Percentiles rank a stretch among this genome's conserved stretches.
Evolutionary conservation across 176 grass and related monocot genomes (phyloP).

Genomic region (Tuctoria greenei): DNA sequence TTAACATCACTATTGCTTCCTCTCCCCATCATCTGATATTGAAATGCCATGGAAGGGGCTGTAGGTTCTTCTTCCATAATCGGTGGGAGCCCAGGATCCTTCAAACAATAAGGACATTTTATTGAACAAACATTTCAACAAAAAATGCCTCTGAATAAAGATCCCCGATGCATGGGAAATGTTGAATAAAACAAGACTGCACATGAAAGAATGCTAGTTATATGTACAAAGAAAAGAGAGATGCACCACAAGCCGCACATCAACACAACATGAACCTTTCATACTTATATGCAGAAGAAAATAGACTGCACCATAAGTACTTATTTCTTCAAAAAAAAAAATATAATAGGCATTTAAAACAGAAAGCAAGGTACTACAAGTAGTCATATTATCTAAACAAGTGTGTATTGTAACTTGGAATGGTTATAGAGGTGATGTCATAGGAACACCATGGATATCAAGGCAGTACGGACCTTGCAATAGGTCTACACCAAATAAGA

Average conservation of each 20-base stretch:
- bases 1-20: slow-evolving; percentile 25
- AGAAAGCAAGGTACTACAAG: slow-evolving; percentile 2
- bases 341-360: not conserved
- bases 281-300: slow-evolving; percentile 11
- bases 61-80: slow-evolving; percentile 53
- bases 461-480: not conserved
- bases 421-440: not conserved
- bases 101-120: slow-evolving; percentile 36
- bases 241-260: not conserved
- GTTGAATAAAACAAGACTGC: slow-evolving; percentile 10
- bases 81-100: slow-evolving; percentile 55
- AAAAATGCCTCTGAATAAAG: slow-evolving; percentile 15
- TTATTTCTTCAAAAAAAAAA: not conserved
- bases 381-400: not conserved
- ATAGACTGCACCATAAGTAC: not conserved
- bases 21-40: slow-evolving; percentile 32
- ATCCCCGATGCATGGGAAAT: not conserved
- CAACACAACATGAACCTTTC: not conserved
- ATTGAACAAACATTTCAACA: slow-evolving; percentile 27
- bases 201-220: slow-evolving; percentile 2
- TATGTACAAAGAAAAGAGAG: slow-evolving; percentile 1
- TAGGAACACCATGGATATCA: not conserved
- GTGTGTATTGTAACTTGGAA: not conserved
- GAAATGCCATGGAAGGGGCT: slow-evolving; percentile 21
- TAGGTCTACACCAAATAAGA: not conserved